Evolutionary conservation across 2,329 filamentous ascomycete genomes (phyloP).

Genomic region (Endothia cerciana): DNA sequence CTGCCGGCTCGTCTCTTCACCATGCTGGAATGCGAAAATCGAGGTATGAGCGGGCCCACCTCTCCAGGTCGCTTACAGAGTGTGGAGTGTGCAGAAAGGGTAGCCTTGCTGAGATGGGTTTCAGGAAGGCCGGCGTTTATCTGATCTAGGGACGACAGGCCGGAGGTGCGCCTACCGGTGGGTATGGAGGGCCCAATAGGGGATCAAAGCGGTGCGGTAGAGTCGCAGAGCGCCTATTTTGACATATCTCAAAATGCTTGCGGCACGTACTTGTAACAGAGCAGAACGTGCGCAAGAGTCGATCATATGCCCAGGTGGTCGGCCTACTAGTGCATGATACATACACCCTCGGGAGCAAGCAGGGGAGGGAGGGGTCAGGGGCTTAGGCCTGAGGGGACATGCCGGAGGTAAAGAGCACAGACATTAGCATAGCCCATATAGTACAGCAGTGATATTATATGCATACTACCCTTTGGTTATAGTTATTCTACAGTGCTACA

Average conservation of each 20-base stretch:
- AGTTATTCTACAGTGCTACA: not conserved
- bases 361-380: not conserved
- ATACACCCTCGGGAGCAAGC: not conserved
- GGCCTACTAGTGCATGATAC: too few relatives aligned
- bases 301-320: too few relatives aligned
- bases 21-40: not conserved
- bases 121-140: not conserved
- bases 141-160: not conserved
- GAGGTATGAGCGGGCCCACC: not conserved
- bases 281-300: not conserved
- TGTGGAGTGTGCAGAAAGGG: not conserved
- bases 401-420: too few relatives aligned
- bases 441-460: too few relatives aligned
- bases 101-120: not conserved
- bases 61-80: not conserved
- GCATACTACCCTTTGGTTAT: too few relatives aligned
- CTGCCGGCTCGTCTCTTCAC: not conserved
- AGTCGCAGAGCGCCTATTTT: not conserved
- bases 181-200: not conserved
- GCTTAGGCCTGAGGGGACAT: not conserved
- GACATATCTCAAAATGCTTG: too few relatives aligned
- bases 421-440: too few relatives aligned
- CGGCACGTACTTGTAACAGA: not conserved
- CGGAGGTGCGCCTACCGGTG: not conserved
- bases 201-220: not conserved